Evolutionary conservation across 2,329 filamentous ascomycete species (phyloP).

Genomic region (Diaporthe vaccinii): DNA sequence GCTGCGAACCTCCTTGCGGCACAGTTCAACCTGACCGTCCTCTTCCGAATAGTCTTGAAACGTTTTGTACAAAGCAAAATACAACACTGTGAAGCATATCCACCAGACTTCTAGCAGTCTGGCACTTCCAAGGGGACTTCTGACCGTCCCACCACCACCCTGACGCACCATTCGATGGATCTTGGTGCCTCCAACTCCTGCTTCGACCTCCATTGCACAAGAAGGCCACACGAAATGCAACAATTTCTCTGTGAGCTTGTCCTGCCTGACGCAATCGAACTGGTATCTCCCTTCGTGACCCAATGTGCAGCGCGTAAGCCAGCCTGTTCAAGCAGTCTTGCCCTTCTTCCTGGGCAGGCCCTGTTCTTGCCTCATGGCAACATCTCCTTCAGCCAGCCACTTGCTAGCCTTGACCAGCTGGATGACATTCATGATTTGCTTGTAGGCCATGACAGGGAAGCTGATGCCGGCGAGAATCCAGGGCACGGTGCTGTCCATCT

Average conservation of each 20-base stretch:
- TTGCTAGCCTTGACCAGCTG: constrained; percentile 94
- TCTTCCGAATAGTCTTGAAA: neutral
- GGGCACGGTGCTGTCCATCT: constrained; percentile 74
- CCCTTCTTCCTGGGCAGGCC: constrained; percentile 65
- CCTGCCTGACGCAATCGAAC: neutral
- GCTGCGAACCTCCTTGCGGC: constrained; percentile 23
- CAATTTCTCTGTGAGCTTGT: neutral
- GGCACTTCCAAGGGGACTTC: neutral
- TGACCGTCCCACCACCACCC: neutral
- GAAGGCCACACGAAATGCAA: neutral
- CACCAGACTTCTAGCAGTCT: constrained; percentile 4
- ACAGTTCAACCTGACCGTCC: constrained; percentile 22
- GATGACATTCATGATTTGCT: constrained; percentile 94
- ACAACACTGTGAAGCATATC: constrained; percentile 8
- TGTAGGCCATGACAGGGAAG: constrained; percentile 88
- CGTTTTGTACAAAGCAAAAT: constrained; percentile 16
- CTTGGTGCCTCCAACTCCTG: neutral
- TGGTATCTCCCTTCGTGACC: neutral
- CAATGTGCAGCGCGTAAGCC: neutral
- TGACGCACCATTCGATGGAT: neutral
- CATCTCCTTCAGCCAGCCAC: constrained; percentile 94
- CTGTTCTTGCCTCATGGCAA: constrained; percentile 70
- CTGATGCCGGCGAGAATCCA: constrained; percentile 87
- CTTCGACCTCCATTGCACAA: neutral
- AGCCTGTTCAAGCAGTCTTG: constrained; percentile 29